phyloP scores from a whole-genome alignment of 2,329 filamentous ascomycete genomes.

The Aspergillus quadricinctus region DNA sequence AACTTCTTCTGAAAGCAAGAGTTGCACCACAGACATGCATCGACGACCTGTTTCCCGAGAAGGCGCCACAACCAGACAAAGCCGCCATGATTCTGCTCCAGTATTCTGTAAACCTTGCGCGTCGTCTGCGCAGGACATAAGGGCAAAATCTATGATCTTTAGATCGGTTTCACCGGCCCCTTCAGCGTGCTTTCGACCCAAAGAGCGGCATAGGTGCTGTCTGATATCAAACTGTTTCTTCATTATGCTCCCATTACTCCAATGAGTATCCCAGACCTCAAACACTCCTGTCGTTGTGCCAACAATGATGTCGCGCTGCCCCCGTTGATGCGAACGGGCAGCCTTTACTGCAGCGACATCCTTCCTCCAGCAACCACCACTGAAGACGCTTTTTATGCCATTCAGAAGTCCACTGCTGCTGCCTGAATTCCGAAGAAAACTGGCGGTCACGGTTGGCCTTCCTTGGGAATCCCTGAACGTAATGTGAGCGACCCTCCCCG shows the following conservation, averaged over 20 bases:
- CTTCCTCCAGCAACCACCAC: conserved; percentile 64
- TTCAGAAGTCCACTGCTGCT: conserved; percentile 67
- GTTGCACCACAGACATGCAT: conserved; percentile 72
- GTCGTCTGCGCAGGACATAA: conserved; percentile 37
- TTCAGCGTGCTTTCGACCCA: conserved; percentile 54
- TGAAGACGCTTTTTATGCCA: conserved; percentile 72
- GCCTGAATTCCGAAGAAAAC: conserved; percentile 65
- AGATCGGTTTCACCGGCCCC: conserved; percentile 56
- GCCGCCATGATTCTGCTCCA: conserved; percentile 46
- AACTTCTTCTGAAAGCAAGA: conserved; percentile 53
- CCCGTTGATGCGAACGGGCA: conserved; percentile 65
- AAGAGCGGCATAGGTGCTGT: conserved; percentile 57
- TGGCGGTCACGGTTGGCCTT: conserved; percentile 71
- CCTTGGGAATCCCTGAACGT: conserved; percentile 83
- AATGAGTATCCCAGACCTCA: conserved; percentile 83
- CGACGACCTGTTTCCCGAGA: conserved; percentile 47
- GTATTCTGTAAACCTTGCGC: conserved; percentile 47
- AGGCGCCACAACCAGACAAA: conserved; percentile 60
- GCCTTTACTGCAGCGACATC: conserved; percentile 77
- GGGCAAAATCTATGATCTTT: conserved; percentile 75
- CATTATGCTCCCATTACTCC: conserved; percentile 75
- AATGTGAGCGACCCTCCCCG: conserved; percentile 80
- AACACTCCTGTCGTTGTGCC: conserved; percentile 73
- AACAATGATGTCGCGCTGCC: conserved; percentile 79
- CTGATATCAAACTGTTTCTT: conserved; percentile 68